phyloP scores from a whole-genome alignment of 257 asterid species.

The Solanum pinnatisectum region DNA sequence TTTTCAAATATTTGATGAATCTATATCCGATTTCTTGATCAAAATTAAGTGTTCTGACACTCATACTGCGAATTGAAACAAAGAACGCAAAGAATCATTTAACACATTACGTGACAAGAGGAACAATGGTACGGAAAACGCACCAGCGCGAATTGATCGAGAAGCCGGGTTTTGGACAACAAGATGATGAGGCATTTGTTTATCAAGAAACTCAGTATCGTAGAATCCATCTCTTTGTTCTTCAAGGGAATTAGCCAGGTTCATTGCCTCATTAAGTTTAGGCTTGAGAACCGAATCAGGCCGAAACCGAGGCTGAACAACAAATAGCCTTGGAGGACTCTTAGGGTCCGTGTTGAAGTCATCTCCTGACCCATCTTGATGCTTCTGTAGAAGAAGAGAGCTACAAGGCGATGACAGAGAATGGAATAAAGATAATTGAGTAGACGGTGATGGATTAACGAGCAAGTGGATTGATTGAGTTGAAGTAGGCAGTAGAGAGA shows the following conservation, averaged over 20 bases:
- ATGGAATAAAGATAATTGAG: neutral
- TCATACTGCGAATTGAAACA: neutral
- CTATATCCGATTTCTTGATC: neutral
- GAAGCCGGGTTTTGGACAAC: slow-evolving; percentile 80
- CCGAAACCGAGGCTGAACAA: slow-evolving; percentile 82
- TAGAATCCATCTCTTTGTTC: slow-evolving; percentile 69
- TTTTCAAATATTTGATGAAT: neutral
- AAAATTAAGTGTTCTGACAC: neutral
- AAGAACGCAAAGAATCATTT: neutral
- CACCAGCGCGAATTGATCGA: slow-evolving; percentile 60
- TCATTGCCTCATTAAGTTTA: slow-evolving; percentile 77
- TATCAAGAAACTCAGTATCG: slow-evolving; percentile 45
- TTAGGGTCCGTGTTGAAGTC: slow-evolving; percentile 33
- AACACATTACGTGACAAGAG: neutral
- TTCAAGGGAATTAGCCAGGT: slow-evolving; percentile 82
- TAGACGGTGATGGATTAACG: neutral
- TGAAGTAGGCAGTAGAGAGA: neutral
- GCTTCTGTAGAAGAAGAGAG: slow-evolving; percentile 10
- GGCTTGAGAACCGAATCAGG: slow-evolving; percentile 49
- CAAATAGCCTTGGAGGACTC: slow-evolving; percentile 64
- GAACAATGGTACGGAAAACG: neutral
- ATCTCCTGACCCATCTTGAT: slow-evolving; percentile 13
- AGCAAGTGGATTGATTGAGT: neutral
- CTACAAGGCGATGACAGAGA: neutral
- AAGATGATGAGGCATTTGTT: slow-evolving; percentile 62